These are phyloP conservation scores for Boletus rufocinnamomeus DNA, from an alignment of 768 basidiomycete genomes.

Conservation along the genomic window DNA sequence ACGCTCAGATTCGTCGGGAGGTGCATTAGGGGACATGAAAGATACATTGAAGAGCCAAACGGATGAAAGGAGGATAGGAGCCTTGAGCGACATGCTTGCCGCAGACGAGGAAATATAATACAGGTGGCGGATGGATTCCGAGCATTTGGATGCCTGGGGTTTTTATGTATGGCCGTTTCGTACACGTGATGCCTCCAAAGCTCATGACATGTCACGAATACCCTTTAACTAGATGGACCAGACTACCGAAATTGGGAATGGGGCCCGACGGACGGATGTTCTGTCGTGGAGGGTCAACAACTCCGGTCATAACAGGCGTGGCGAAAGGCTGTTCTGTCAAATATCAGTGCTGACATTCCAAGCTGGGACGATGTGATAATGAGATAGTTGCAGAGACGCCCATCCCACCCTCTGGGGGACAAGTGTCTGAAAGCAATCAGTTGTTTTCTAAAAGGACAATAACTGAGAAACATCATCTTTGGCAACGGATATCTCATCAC, in stretches of 20 bases:
- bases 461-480: not conserved
- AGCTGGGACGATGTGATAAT: not conserved
- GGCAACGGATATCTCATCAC: not conserved
- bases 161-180: slow-evolving; percentile 15
- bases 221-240: not conserved
- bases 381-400: not conserved
- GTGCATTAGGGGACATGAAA: slow-evolving; percentile 24
- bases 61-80: slow-evolving; percentile 27
- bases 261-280: not conserved
- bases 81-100: slow-evolving; percentile 25
- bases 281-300: not conserved
- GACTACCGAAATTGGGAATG: slow-evolving; percentile 5
- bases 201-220: not conserved
- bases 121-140: not conserved
- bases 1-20: slow-evolving; percentile 25
- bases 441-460: not conserved
- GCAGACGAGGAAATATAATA: not conserved
- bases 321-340: not conserved
- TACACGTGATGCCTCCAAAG: slow-evolving; percentile 20
- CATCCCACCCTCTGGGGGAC: not conserved
- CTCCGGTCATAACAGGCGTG: not conserved
- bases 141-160: not conserved
- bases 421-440: not conserved
- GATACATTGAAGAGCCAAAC: slow-evolving; percentile 31
- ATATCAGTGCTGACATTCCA: not conserved